These are phyloP conservation scores for Daedaleopsis sinensis DNA, from an alignment of 768 basidiomycete genomes.

Conservation along the genomic window DNA sequence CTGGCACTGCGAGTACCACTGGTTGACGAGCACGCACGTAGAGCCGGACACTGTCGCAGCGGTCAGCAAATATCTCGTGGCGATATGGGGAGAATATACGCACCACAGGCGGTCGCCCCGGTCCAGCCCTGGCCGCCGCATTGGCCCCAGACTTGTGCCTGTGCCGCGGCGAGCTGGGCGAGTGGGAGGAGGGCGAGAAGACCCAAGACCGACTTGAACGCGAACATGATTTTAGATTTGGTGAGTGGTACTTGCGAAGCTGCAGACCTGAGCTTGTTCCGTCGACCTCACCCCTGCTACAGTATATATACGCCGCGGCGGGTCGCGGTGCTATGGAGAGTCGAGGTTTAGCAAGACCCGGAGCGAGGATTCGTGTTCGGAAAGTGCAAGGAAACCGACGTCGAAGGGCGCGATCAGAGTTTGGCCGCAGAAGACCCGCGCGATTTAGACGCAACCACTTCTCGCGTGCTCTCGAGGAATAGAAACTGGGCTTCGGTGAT, in stretches of 20 bases:
- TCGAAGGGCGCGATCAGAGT: background rate
- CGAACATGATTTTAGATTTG: background rate
- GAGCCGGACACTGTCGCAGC: conserved; percentile 33
- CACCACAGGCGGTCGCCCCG: conserved; percentile 20
- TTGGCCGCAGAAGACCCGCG: conserved; percentile 9
- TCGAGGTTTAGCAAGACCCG: too few relatives aligned
- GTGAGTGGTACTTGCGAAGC: conserved; percentile 30
- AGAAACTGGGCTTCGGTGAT: background rate
- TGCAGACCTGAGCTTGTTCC: conserved; percentile 3
- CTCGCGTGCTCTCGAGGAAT: background rate
- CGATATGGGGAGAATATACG: background rate
- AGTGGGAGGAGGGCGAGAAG: conserved; percentile 25
- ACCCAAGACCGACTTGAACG: conserved; percentile 1
- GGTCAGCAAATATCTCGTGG: conserved; percentile 18
- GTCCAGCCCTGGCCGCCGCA: conserved; percentile 22
- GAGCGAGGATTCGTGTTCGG: too few relatives aligned
- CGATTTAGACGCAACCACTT: background rate
- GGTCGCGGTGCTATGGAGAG: too few relatives aligned
- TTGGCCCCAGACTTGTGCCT: conserved; percentile 20
- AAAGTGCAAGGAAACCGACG: too few relatives aligned
- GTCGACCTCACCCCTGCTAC: too few relatives aligned
- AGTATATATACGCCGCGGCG: too few relatives aligned
- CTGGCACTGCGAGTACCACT: conserved; percentile 50
- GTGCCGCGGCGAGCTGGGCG: conserved; percentile 25
- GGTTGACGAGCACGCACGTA: conserved; percentile 40